Evolutionary conservation across 345 rosid genomes (phyloP), one percentile per base, ranked within the genome.

Genomic region (Euphorbia lathyris): DNA sequence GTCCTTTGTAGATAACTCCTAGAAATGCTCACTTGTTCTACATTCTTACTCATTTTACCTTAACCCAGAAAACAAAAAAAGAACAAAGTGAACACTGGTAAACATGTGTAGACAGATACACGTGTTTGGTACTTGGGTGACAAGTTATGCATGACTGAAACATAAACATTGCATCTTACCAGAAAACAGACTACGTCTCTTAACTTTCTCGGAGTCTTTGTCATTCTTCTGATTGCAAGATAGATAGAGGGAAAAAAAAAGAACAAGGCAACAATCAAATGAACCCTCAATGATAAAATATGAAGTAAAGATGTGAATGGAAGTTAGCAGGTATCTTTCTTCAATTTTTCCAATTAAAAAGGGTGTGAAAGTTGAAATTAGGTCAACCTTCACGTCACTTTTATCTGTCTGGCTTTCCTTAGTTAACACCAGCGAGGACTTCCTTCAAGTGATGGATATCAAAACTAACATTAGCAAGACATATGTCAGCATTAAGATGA

Each of bases 21-120:
- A 73, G 58, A 59, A 36, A 73, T 83, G 79, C 78, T 81, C 56
- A 66, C 65, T 66, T 47, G 80, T 19, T 76, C 60, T 59, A 74
- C 78, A 68, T 79, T 80, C 69, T 71, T 85, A 58, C 63, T 58
- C 69, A 59, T 73, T 80, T 79, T 84, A 52, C 77, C 97, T 89
- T 86, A 78, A 85, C 43, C 38, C 7, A 9, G 43, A 64, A 67
- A 76, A 76, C 64, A 60, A 63, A n/a, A 14, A 43, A 4, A 19
- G 65, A 4, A 32, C 38, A 30, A 57, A 51, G 38, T 26, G 47
- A 53, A 16, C 34, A 63, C 13, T 8, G 40, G 45, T 25, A 72
- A 53, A 48, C 11, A 55, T 7, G 13, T 7, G 58, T 7, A 17
- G 3, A 65, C 17, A 62, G 38, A 34, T 34, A 0, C 10, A 25